Conservation (phyloP, 495 filamentous ascomycete species). For the Penicillium macrosclerotiorum region DNA sequence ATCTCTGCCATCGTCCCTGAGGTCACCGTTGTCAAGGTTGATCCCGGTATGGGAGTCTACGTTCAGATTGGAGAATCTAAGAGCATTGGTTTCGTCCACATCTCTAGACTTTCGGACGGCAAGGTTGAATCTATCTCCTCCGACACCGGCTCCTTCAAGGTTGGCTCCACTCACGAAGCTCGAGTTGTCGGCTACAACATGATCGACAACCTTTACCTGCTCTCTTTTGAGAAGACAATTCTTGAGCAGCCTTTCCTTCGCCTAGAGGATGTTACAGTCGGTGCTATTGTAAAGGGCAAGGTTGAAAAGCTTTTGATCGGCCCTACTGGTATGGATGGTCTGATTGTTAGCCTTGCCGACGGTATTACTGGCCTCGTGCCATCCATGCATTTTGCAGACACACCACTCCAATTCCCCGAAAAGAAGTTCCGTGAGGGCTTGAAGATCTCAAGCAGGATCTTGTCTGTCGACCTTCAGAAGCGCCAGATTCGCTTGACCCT, state of each 20-base stretch:
- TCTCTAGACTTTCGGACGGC: conserved; percentile 82
- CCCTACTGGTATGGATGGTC: conserved; percentile 66
- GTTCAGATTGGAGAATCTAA: conserved; percentile 72
- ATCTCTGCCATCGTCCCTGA: conserved; percentile 74
- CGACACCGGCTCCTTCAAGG: conserved; percentile 70
- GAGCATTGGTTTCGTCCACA: conserved; percentile 85
- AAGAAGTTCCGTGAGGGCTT: conserved; percentile 91
- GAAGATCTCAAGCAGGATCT: conserved; percentile 76
- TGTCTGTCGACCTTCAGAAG: conserved; percentile 75
- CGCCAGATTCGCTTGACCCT: conserved; percentile 82
- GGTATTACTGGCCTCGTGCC: conserved; percentile 84
- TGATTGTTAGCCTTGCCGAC: conserved; percentile 81
- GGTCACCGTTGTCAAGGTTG: conserved; percentile 73
- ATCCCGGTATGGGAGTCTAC: conserved; percentile 74
- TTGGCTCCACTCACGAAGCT: conserved; percentile 73
- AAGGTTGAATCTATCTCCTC: conserved; percentile 79
- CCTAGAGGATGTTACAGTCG: conserved; percentile 82
- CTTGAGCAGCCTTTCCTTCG: conserved; percentile 86
- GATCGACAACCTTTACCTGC: conserved; percentile 80
- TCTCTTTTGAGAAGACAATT: conserved; percentile 77
- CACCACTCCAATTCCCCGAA: conserved; percentile 85
- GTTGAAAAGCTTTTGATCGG: conserved; percentile 81
- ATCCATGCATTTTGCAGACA: conserved; percentile 83
- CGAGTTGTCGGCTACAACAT: conserved; percentile 82
- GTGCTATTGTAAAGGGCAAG: conserved; percentile 76